Conservation (phyloP, 2,329 filamentous ascomycete genomes). For the Colletotrichum lentis region DNA sequence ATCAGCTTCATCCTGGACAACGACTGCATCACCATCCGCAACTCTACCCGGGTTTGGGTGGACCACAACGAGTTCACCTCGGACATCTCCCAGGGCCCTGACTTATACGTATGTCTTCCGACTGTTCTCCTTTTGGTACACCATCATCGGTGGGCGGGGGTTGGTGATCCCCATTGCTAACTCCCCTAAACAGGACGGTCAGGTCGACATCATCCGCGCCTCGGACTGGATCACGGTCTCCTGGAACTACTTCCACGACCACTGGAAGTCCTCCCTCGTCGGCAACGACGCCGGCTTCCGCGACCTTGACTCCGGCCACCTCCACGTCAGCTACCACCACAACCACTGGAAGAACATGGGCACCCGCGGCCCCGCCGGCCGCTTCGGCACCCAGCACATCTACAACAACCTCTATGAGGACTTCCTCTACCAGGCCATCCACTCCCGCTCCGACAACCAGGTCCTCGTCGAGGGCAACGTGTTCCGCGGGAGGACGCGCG, state of each 20-base stretch:
- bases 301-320: constrained; percentile 52
- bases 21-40: constrained; percentile 55
- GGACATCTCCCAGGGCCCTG: constrained; percentile 51
- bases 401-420: constrained; percentile 60
- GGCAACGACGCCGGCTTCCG: constrained; percentile 52
- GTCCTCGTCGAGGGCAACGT: constrained; percentile 59
- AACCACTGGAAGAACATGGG: constrained; percentile 58
- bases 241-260: constrained; percentile 59
- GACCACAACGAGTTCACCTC: constrained; percentile 59
- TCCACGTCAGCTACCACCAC: constrained; percentile 60
- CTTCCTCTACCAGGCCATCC: constrained; percentile 57
- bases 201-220: constrained; percentile 55
- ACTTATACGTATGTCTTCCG: constrained; percentile 45
- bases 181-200: constrained; percentile 49
- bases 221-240: constrained; percentile 57
- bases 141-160: neutral
- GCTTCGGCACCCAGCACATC: constrained; percentile 59
- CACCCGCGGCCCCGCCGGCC: constrained; percentile 57
- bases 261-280: constrained; percentile 56
- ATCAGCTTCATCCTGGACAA: constrained; percentile 49
- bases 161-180: neutral
- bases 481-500: constrained; percentile 56
- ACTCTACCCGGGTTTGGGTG: constrained; percentile 56
- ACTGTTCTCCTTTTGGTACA: too few relatives aligned
- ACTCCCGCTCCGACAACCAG: constrained; percentile 59